A percentile compares a stretch with the other conserved stretches of the same genome.
These are phyloP conservation scores for Hypoxylon lienhwacheense DNA, from an alignment of 495 filamentous ascomycete genomes.

Conservation along the genomic window DNA sequence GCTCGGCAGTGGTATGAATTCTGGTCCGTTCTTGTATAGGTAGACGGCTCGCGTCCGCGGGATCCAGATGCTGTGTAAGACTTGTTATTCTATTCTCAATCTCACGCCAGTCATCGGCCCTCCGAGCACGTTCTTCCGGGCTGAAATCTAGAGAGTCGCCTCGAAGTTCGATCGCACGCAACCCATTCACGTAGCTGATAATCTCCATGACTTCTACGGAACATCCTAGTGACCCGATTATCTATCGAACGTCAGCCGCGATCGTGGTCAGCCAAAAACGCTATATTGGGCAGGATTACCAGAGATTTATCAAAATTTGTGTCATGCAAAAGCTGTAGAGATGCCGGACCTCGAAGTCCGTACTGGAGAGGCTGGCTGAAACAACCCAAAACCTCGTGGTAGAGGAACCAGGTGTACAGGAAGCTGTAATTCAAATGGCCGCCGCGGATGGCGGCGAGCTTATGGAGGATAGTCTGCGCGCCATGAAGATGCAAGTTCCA, in stretches of 20 bases:
- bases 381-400: constrained; percentile 41
- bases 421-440: constrained; percentile 35
- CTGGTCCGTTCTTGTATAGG: constrained; percentile 25
- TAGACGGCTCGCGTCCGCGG: constrained; percentile 20
- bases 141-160: constrained; percentile 12
- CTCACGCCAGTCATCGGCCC: constrained; percentile 28
- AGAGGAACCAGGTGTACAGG: constrained; percentile 43
- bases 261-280: background rate
- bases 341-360: constrained; percentile 30
- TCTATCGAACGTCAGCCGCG: constrained; percentile 30
- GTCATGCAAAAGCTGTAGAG: constrained; percentile 34
- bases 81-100: constrained; percentile 30
- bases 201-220: constrained; percentile 42
- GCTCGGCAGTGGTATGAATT: constrained; percentile 40
- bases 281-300: constrained; percentile 15
- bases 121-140: constrained; percentile 23
- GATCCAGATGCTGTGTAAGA: constrained; percentile 33
- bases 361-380: constrained; percentile 39
- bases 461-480: constrained; percentile 37
- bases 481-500: constrained; percentile 42
- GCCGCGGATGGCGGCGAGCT: constrained; percentile 31
- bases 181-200: constrained; percentile 36
- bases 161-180: constrained; percentile 35
- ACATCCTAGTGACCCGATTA: constrained; percentile 43
- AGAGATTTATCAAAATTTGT: constrained; percentile 36